Percentiles rank a stretch among this genome's conserved stretches.
phyloP scores from a whole-genome alignment of 148 eudicot species.

The Dianthus caryophyllus region DNA sequence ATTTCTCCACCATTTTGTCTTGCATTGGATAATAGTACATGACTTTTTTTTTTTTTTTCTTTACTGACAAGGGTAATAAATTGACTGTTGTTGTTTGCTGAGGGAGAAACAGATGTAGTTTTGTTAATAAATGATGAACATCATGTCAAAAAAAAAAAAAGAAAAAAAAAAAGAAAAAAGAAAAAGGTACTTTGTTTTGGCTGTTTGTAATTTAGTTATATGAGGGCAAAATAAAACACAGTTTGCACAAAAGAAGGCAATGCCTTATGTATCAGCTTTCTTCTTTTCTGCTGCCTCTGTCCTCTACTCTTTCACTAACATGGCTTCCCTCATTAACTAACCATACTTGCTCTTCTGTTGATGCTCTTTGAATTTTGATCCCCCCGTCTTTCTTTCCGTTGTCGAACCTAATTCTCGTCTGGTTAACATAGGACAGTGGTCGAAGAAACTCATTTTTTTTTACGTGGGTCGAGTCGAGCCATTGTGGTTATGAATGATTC shows the following conservation, averaged over 20 bases:
- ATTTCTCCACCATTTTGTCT: constrained; percentile 3
- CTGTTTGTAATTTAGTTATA: constrained; percentile 21
- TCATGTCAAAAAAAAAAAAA: constrained; percentile 19
- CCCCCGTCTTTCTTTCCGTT: background rate
- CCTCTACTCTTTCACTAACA: constrained; percentile 6
- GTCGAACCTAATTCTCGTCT: background rate
- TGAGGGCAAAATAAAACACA: constrained; percentile 10
- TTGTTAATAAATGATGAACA: constrained; percentile 16
- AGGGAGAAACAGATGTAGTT: constrained; percentile 1
- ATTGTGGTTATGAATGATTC: no score
- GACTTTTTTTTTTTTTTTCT: no score
- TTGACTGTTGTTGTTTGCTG: constrained; percentile 17
- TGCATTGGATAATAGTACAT: constrained; percentile 13
- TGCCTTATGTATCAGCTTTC: constrained; percentile 15
- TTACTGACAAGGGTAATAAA: constrained; percentile 21
- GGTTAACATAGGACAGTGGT: background rate
- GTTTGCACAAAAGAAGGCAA: constrained; percentile 17
- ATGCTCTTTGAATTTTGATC: background rate
- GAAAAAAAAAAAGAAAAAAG: no score
- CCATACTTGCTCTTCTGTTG: no score
- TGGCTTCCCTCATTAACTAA: constrained; percentile 18
- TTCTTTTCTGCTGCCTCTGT: background rate
- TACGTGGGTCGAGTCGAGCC: no score
- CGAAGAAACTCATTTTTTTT: no score
- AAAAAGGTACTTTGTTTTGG: constrained; percentile 28